A percentile compares a stretch with the other conserved stretches of the same genome.
Conservation (phyloP, 2,329 filamentous ascomycete species). For the Plectosphaerella sp. region DNA sequence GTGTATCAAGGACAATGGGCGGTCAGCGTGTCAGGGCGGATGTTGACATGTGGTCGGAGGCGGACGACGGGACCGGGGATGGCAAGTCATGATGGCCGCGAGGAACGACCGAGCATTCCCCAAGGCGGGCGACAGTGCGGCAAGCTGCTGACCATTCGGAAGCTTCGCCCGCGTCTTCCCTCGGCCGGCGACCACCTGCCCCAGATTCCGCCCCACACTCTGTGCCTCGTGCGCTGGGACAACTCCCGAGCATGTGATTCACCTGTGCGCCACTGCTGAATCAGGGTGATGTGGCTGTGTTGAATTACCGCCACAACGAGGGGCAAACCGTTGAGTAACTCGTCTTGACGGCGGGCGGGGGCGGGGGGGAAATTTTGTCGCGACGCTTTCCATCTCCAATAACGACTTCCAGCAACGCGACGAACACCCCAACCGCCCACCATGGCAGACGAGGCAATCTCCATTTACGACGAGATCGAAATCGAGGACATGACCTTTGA, state of each 20-base stretch:
- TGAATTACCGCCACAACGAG: slow-evolving; percentile 9
- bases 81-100: too few relatives aligned
- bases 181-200: not conserved
- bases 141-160: not conserved
- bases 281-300: not conserved
- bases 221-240: not conserved
- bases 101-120: not conserved
- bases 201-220: not conserved
- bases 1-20: not conserved
- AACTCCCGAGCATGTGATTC: slow-evolving; percentile 2
- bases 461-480: slow-evolving; percentile 96
- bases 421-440: slow-evolving; percentile 11
- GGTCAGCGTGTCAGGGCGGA: not conserved
- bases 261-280: not conserved
- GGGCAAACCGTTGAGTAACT: slow-evolving; percentile 7
- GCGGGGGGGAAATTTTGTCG: not conserved
- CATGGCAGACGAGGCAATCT: slow-evolving; percentile 60
- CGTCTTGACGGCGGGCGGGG: not conserved
- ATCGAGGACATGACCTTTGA: slow-evolving; percentile 99
- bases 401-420: slow-evolving; percentile 2
- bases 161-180: not conserved
- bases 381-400: not conserved
- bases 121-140: not conserved
- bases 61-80: too few relatives aligned
- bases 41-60: not conserved